Percentiles rank a stretch among this genome's conserved stretches.
Conservation (phyloP, 225 moss, liverwort and hornwort species). For the Anthoceros angustus region DNA sequence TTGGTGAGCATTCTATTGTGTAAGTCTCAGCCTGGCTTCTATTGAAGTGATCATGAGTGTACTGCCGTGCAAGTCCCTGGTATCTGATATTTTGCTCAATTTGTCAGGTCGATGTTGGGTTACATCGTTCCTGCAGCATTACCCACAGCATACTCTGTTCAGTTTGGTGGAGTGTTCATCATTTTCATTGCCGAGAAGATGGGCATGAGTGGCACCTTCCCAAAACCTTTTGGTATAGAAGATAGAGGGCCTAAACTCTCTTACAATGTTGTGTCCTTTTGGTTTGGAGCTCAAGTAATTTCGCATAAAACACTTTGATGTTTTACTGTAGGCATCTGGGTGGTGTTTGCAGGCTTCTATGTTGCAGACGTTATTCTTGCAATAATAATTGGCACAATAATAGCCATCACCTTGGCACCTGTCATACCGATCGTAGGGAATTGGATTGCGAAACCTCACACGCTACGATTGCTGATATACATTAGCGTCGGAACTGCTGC, state of each 20-base stretch:
- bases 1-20: conserved; percentile 62
- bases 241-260: neutral
- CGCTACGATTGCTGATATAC: conserved; percentile 70
- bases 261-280: neutral
- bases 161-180: conserved; percentile 68
- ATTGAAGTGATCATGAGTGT: conserved; percentile 23
- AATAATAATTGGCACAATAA: conserved; percentile 43
- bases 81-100: neutral
- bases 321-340: neutral
- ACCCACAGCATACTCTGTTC: conserved; percentile 72
- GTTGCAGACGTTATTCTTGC: conserved; percentile 68
- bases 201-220: conserved; percentile 87
- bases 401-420: conserved; percentile 44
- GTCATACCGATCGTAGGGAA: conserved; percentile 49
- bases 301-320: neutral
- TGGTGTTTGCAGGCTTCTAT: conserved; percentile 38
- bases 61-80: conserved; percentile 30
- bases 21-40: conserved; percentile 9
- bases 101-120: conserved; percentile 32
- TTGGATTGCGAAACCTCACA: conserved; percentile 64
- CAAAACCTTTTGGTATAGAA: conserved; percentile 39
- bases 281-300: neutral
- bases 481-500: conserved; percentile 63
- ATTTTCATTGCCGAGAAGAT: conserved; percentile 76
- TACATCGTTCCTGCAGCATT: conserved; percentile 53